Conservation (phyloP, 2,329 filamentous ascomycete species). For the Colletotrichum coccodes region DNA sequence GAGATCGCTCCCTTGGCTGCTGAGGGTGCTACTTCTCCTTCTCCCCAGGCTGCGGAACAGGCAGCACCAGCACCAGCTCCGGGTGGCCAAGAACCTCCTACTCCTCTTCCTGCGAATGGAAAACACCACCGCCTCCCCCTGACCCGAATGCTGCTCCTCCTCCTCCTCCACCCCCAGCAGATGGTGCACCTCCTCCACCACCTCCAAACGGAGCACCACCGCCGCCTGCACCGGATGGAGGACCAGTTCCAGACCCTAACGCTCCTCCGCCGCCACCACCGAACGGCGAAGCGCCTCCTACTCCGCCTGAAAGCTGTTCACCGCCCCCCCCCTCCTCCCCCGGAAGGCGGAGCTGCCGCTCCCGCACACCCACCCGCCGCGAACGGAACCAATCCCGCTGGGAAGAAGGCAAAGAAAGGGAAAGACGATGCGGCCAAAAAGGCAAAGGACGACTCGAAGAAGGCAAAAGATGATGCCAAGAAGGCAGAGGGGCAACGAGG, state of each 20-base stretch:
- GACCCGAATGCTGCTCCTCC: not conserved
- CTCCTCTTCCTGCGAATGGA: not conserved
- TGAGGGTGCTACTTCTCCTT: slow-evolving; percentile 1
- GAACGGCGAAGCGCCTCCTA: not conserved
- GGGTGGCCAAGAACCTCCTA: not conserved
- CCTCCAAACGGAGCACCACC: not conserved
- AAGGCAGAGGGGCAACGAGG: slow-evolving; percentile 7
- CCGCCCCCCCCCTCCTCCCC: not conserved
- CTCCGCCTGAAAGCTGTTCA: not conserved
- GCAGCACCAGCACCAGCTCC: not conserved
- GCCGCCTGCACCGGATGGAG: slow-evolving; percentile 4
- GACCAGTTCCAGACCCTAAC: not conserved
- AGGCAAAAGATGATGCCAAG: slow-evolving; percentile 12
- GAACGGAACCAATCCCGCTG: not conserved
- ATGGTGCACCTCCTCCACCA: slow-evolving; percentile 5
- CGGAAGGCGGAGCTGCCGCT: not conserved
- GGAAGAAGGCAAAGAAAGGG: slow-evolving; percentile 11
- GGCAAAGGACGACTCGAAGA: slow-evolving; percentile 14
- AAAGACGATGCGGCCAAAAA: slow-evolving; percentile 6
- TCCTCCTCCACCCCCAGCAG: not conserved
- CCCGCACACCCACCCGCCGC: not conserved
- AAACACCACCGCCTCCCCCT: slow-evolving; percentile 2
- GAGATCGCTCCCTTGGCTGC: slow-evolving; percentile 5
- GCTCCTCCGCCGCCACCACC: not conserved
- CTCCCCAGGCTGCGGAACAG: not conserved